Evolutionary conservation across 306 rosid species (phyloP), one percentile per base, ranked within the genome.

Genomic region (Boehmeria nivea): DNA sequence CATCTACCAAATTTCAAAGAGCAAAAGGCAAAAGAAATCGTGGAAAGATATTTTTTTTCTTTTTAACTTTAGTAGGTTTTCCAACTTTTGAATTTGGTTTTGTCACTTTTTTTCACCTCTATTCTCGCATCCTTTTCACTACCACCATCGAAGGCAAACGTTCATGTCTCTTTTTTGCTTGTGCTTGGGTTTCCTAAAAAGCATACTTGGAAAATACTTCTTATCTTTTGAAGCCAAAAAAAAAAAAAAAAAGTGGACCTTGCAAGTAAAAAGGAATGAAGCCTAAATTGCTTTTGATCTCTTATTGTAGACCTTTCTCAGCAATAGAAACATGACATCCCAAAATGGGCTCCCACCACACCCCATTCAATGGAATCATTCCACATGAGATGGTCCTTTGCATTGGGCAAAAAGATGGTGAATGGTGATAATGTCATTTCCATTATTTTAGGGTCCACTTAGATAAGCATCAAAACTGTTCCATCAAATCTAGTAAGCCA

Each of bases 291-390:
- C 45, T 55, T 37, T 55, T 16, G 36, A 19, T 54, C 6, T 34
- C 54, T 48, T 27, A n/a, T 33, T 34, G 25, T 33, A 11, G 43
- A 14, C 25, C 26, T 54, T 54, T 54, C 20, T 54, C 26, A 54
- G 36, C 43, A 33, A 40, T 56, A 37, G 26, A 22, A 56, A 37
- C 20, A 56, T 11, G 61, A 56, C 47, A 57, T 47, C 27, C 49
- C 53, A 21, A 21, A 68, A 38, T 58, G 68, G 69, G 51, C 65
- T 48, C 64, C 67, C 70, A 44, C 75, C 67, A 65, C 67, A 61
- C 59, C 51, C 52, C 63, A 40, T 31, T 46, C 56, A 43, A 65
- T 51, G 57, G 76, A 65, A 63, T 42, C 59, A 65, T 66, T 68
- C 60, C 54, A 57, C 54, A 59, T 69, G 44, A 64, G n/a, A n/a